Base-by-base conservation (phyloP, 176 grass and related monocot genomes). In the Stipa capillata region DNA sequence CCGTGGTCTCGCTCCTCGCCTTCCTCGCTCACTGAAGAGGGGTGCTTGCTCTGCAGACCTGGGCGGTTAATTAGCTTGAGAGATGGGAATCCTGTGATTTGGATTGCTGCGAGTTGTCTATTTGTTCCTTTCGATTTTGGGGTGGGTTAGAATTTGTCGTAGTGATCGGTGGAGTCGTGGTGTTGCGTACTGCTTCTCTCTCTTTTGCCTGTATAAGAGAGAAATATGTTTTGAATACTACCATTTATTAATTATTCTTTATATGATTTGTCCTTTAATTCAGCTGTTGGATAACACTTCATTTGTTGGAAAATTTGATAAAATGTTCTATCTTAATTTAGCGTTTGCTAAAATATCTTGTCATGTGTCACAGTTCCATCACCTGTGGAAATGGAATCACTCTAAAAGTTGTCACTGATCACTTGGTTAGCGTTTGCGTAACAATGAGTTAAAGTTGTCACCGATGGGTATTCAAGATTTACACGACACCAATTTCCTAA, bases 151-250 rank as follows among this genome's bases (percentile, higher is more conserved):
- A 9, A n/a, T 40, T 68, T 8, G 63, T 69, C 29, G n/a, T 66
- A 31, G 36, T 77, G 44, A 24, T 31, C 29, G 10, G 28, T 82
- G 2, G 34, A 11, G 55, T 31, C 32, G 47, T 41, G 50, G 82
- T 84, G 39, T 17, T 69, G 32, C 58, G 14, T 86, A 40, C 21
- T 74, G 37, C 51, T 16, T 25, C 16, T 85, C 88, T 87, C 84
- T 82, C 91, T 94, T 91, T 94, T 83, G 85, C 73, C 85, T 91
- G 75, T 94, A 86, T 52, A 94, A 94, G 88, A 80, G 82, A 88
- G 82, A 37, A 39, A 28, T 58, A 33, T 73, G 51, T 24, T 77
- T 76, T 61, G 23, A 72, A 56, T 63, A 75, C 75, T n/a, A 86
- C 8, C 13, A 87, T 55, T 69, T 32, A 90, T 67, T 85, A 69